phyloP scores from a whole-genome alignment of 768 basidiomycete genomes.

The Suillus bovinus region DNA sequence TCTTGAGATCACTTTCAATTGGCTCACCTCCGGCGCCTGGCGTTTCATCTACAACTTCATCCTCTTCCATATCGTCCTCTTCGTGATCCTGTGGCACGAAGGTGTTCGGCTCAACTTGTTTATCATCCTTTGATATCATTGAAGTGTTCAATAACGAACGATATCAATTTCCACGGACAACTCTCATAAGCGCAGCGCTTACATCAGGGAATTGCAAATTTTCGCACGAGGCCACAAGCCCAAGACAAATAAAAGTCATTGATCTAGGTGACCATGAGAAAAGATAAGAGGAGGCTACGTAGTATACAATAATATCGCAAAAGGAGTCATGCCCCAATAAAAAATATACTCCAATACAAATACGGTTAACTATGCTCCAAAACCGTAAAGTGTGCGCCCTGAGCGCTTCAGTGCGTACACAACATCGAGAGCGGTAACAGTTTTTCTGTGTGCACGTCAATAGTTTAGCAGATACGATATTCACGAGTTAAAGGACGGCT shows the following conservation, averaged over 20 bases:
- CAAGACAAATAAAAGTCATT: not conserved
- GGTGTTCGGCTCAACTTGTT: conserved; percentile 16
- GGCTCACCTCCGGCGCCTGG: conserved; percentile 29
- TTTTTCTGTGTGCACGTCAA: conserved; percentile 43
- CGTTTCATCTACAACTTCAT: conserved; percentile 26
- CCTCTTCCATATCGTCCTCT: conserved; percentile 35
- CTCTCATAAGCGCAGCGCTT: not conserved
- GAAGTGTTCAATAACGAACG: conserved; percentile 3
- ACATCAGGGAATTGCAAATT: not conserved
- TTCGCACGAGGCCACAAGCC: not conserved
- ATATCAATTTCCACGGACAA: not conserved
- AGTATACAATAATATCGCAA: conserved; percentile 13
- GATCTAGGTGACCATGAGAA: too few species aligned
- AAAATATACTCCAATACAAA: conserved; percentile 1
- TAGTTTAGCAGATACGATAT: conserved; percentile 8
- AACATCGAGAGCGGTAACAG: conserved; percentile 84
- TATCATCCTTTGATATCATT: conserved; percentile 21
- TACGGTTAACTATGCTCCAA: conserved; percentile 51
- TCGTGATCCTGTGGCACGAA: conserved; percentile 20
- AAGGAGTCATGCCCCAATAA: not conserved
- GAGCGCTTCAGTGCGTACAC: conserved; percentile 76
- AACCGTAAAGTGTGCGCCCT: conserved; percentile 78
- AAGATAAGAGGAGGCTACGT: conserved; percentile 6
- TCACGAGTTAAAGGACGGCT: not conserved
- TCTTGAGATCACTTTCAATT: not conserved